phyloP scores from a whole-genome alignment of 441 rosid species.

The Populus hybrid region DNA sequence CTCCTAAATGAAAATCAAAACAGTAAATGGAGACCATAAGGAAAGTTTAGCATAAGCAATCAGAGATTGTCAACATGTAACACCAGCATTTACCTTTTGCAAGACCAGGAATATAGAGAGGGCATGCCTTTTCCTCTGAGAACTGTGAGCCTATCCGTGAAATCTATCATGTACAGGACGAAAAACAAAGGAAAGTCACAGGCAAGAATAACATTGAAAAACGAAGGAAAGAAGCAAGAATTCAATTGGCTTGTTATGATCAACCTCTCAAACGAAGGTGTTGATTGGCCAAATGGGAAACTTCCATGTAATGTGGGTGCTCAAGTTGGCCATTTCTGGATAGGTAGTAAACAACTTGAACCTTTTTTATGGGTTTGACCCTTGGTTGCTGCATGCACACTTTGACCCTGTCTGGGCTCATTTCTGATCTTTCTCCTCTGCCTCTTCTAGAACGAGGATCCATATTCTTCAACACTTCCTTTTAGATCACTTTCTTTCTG shows the following conservation, averaged over 20 bases:
- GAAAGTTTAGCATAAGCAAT: background rate
- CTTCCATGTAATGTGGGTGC: constrained; percentile 90
- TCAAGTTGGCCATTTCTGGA: constrained; percentile 87
- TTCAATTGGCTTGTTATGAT: background rate
- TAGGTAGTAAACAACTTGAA: constrained; percentile 79
- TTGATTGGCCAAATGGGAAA: constrained; percentile 52
- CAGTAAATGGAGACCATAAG: background rate
- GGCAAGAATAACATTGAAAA: background rate
- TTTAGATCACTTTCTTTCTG: background rate
- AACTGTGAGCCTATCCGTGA: constrained; percentile 57
- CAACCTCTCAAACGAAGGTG: constrained; percentile 83
- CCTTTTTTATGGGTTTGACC: constrained; percentile 42
- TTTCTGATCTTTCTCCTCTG: constrained; percentile 24
- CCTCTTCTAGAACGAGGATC: constrained; percentile 31
- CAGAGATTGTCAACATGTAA: background rate
- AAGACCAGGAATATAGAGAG: constrained; percentile 86
- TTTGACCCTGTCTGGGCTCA: constrained; percentile 43
- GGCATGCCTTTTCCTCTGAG: constrained; percentile 87
- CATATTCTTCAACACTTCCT: constrained; percentile 13
- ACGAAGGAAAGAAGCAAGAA: background rate
- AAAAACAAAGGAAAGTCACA: background rate
- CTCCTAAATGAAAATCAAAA: constrained; percentile 36
- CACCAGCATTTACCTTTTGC: constrained; percentile 54
- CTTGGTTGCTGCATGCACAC: constrained; percentile 24
- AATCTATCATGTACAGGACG: constrained; percentile 37